Conservation (phyloP, 805 yeast species). For the Lipomyces kockii region DNA sequence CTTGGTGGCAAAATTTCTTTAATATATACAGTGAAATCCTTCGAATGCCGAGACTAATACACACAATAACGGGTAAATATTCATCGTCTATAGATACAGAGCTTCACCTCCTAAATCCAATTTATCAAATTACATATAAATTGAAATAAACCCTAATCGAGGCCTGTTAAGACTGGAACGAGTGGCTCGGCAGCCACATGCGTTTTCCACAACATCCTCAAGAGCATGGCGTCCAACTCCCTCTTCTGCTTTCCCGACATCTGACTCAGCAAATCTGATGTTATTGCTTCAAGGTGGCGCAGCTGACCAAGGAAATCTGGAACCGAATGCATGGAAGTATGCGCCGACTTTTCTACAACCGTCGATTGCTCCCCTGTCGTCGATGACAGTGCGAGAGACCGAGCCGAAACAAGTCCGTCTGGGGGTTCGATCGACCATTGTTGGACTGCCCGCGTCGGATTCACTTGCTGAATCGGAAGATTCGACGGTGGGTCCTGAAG, state of each 20-base stretch:
- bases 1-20: too few relatives aligned
- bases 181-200: conserved; percentile 5
- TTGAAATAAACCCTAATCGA: not conserved
- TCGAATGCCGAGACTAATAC: too few relatives aligned
- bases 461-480: not conserved
- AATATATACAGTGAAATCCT: too few relatives aligned
- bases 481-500: not conserved
- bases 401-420: not conserved
- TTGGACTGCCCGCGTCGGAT: not conserved
- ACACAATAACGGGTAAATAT: not conserved
- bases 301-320: conserved; percentile 22
- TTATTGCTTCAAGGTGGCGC: not conserved
- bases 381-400: not conserved
- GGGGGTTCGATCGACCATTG: not conserved
- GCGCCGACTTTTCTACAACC: not conserved
- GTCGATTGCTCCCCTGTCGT: not conserved
- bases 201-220: conserved; percentile 14
- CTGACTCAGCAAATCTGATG: not conserved
- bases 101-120: not conserved
- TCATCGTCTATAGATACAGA: not conserved
- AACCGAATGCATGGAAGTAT: conserved; percentile 9
- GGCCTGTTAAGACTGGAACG: not conserved
- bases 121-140: not conserved
- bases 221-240: conserved; percentile 10
- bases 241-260: conserved; percentile 10